These are phyloP conservation scores for Amauroascus verrucosus DNA, from an alignment of 2,329 filamentous ascomycete genomes.

Conservation along the genomic window DNA sequence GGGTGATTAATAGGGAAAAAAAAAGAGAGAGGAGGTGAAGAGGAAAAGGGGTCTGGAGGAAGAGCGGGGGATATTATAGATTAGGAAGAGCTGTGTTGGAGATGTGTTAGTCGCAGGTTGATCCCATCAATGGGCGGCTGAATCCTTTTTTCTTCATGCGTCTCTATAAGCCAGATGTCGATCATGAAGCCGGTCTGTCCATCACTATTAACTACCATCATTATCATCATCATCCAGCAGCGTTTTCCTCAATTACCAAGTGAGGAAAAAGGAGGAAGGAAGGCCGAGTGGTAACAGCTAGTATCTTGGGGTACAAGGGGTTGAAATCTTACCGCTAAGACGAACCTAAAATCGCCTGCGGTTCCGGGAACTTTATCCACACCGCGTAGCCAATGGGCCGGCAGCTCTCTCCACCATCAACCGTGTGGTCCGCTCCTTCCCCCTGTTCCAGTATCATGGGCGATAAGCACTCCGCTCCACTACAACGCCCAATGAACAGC, in stretches of 20 bases:
- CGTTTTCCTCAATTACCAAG: neutral
- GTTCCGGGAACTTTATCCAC: neutral
- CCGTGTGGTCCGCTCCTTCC: neutral
- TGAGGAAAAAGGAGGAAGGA: neutral
- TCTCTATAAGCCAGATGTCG: neutral
- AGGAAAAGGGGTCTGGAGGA: neutral
- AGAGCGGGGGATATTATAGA: neutral
- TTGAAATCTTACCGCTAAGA: conserved; percentile 1
- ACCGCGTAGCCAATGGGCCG: neutral
- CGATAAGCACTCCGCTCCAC: neutral
- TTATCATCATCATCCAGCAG: no score
- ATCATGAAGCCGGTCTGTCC: neutral
- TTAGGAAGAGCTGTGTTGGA: neutral
- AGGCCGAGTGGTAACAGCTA: neutral
- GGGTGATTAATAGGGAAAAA: neutral
- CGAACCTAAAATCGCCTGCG: neutral
- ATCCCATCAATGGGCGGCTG: neutral
- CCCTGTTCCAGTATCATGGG: conserved; percentile 9
- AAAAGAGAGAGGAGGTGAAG: neutral
- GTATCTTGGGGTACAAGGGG: no score
- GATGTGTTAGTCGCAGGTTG: neutral
- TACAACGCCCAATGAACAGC: neutral
- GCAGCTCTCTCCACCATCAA: neutral
- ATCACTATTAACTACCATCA: neutral
- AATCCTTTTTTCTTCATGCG: neutral